Percentiles rank a stretch among this genome's conserved stretches.
phyloP scores from a whole-genome alignment of 495 filamentous ascomycete species.

The Acidomyces sp. region DNA sequence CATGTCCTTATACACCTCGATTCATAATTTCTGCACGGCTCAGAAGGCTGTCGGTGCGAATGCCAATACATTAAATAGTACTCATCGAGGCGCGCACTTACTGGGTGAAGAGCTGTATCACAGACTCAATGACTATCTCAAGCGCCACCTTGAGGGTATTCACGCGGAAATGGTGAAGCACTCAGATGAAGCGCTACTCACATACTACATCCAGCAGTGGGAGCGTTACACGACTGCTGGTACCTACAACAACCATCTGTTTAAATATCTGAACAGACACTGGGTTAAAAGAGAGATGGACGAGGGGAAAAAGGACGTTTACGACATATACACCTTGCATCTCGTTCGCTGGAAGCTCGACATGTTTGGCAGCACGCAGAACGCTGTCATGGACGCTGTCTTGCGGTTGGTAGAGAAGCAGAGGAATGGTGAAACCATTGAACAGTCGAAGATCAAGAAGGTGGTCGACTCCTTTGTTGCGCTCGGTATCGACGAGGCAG shows the following conservation, averaged over 20 bases:
- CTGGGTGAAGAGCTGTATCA: conserved; percentile 94
- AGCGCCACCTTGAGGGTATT: conserved; percentile 55
- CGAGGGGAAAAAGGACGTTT: conserved; percentile 96
- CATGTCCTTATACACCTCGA: conserved; percentile 95
- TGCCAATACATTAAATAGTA: conserved; percentile 34
- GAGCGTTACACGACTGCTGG: conserved; percentile 86
- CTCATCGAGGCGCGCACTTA: conserved; percentile 77
- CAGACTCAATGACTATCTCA: conserved; percentile 72
- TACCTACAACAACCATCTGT: conserved; percentile 93
- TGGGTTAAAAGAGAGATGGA: conserved; percentile 99
- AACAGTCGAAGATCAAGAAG: conserved; percentile 90
- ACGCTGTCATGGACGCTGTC: conserved; percentile 88
- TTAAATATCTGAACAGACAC: conserved; percentile 92
- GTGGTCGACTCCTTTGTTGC: conserved; percentile 97
- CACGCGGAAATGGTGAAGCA: conserved; percentile 57
- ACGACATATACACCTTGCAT: conserved; percentile 94
- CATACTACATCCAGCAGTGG: conserved; percentile 97
- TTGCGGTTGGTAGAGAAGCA: conserved; percentile 95
- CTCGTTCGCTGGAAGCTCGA: conserved; percentile 88
- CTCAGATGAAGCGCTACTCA: conserved; percentile 76
- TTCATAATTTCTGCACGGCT: conserved; percentile 98
- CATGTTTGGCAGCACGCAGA: conserved; percentile 69
- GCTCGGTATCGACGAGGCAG: conserved; percentile 82
- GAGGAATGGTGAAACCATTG: conserved; percentile 94
- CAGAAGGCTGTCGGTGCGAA: conserved; percentile 62